Percentiles rank a stretch among this genome's conserved stretches.
Evolutionary conservation across 768 basidiomycete species (phyloP).

Genomic region (Mycena haematopus): DNA sequence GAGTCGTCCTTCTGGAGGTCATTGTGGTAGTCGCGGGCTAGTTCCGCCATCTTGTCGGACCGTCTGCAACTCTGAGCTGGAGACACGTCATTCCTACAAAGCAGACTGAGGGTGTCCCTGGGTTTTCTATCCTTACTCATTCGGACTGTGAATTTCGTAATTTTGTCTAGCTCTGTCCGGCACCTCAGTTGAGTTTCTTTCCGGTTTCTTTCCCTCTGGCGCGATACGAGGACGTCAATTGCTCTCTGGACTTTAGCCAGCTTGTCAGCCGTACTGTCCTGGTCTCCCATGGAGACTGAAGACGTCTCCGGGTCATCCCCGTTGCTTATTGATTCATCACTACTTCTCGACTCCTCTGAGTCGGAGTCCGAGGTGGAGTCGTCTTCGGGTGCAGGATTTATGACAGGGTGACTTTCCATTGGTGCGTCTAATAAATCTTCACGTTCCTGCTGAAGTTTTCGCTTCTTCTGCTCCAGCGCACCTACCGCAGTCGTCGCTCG

Average conservation of each 20-base stretch:
- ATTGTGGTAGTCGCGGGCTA: not conserved
- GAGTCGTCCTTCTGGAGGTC: too few species aligned
- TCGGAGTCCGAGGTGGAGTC: too few species aligned
- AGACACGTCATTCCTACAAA: not conserved
- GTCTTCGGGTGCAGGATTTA: too few species aligned
- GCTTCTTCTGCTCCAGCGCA: too few species aligned
- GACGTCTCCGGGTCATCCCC: not conserved
- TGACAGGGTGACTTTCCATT: too few species aligned
- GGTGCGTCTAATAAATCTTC: too few species aligned
- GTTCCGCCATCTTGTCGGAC: not conserved
- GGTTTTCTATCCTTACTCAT: not conserved
- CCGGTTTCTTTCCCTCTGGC: not conserved
- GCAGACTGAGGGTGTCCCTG: not conserved
- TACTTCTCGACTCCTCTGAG: too few species aligned
- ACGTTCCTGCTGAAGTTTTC: too few species aligned
- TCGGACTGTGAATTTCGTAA: not conserved
- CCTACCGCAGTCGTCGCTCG: too few species aligned
- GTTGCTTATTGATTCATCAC: not conserved
- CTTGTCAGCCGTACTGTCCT: not conserved
- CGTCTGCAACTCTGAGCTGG: not conserved
- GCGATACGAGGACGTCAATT: not conserved
- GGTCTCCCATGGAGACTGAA: not conserved
- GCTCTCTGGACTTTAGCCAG: not conserved
- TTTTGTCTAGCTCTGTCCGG: not conserved
- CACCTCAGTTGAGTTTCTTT: not conserved